Conservation (phyloP, 257 asterid genomes). For the Penstemon davidsonii region DNA sequence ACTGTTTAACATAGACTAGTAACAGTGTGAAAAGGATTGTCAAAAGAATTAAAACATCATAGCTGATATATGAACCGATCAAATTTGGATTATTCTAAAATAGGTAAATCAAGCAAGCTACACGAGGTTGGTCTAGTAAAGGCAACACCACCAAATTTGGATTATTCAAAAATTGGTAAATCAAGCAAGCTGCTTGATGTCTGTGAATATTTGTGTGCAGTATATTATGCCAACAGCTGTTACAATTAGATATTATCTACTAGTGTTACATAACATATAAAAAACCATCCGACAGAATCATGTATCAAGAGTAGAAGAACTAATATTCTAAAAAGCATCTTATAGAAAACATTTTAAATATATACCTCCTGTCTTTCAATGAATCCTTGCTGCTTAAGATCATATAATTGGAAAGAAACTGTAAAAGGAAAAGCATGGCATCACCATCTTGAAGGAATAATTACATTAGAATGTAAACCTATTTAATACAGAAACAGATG, state of each 20-base stretch:
- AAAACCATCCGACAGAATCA: too few relatives aligned
- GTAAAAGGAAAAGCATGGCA: slow-evolving; percentile 31
- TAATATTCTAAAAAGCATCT: background rate
- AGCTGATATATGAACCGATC: background rate
- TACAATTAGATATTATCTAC: background rate
- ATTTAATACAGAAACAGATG: slow-evolving; percentile 9
- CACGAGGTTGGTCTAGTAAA: background rate
- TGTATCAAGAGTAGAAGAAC: too few relatives aligned
- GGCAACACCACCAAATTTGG: background rate
- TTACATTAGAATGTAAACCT: background rate
- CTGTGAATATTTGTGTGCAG: background rate
- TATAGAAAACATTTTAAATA: slow-evolving; percentile 3
- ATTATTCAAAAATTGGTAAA: too few relatives aligned
- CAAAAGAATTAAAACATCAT: slow-evolving; percentile 8
- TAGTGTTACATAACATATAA: background rate
- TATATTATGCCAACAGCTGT: background rate
- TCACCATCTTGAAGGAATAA: slow-evolving; percentile 32
- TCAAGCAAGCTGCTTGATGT: background rate
- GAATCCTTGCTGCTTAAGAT: slow-evolving; percentile 91
- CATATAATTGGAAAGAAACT: slow-evolving; percentile 85
- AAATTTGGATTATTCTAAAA: background rate
- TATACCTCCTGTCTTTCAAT: slow-evolving; percentile 86
- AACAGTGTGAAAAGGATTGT: background rate
- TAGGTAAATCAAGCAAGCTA: background rate
- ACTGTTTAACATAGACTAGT: slow-evolving; percentile 7